These are phyloP conservation scores for Isoetes engelmannii DNA, from an alignment of 83 land plant species.

Conservation along the genomic window DNA sequence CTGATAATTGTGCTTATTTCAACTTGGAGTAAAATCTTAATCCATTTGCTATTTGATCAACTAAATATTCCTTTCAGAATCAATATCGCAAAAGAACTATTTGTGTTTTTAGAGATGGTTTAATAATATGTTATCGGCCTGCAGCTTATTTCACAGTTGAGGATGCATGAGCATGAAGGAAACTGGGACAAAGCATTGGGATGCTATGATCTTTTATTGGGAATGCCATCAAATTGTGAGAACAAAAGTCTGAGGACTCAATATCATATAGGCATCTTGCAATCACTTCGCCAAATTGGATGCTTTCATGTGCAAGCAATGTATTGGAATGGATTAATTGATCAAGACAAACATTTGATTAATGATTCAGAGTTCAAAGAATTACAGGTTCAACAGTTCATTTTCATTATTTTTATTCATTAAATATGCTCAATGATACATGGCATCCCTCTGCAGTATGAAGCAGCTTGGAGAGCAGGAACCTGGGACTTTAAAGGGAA, in stretches of 20 bases:
- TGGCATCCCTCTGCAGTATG: conserved; percentile 48
- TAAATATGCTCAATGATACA: neutral
- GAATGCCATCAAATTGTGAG: conserved; percentile 17
- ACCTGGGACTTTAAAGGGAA: conserved; percentile 67
- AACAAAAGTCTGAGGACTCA: conserved; percentile 4
- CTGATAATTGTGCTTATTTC: too few species aligned
- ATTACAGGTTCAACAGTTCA: conserved; percentile 50
- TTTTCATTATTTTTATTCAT: neutral
- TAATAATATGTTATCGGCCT: too few species aligned
- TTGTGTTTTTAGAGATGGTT: too few species aligned
- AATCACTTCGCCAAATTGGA: conserved; percentile 82
- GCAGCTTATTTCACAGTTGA: conserved; percentile 70
- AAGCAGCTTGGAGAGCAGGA: conserved; percentile 96
- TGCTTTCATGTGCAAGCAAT: conserved; percentile 72
- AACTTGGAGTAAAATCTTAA: too few species aligned
- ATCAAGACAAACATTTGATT: conserved; percentile 40
- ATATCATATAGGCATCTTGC: conserved; percentile 62
- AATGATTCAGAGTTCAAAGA: conserved; percentile 74
- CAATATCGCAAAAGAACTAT: too few species aligned
- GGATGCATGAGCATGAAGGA: conserved; percentile 91
- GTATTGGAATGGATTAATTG: conserved; percentile 66
- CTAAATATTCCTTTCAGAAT: too few species aligned
- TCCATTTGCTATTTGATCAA: too few species aligned
- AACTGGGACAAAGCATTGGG: conserved; percentile 93
- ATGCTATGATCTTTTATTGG: conserved; percentile 69